Percentiles rank a stretch among this genome's conserved stretches.
Conservation (phyloP, 2,329 filamentous ascomycete species). For the Clarireedia monteithiana region DNA sequence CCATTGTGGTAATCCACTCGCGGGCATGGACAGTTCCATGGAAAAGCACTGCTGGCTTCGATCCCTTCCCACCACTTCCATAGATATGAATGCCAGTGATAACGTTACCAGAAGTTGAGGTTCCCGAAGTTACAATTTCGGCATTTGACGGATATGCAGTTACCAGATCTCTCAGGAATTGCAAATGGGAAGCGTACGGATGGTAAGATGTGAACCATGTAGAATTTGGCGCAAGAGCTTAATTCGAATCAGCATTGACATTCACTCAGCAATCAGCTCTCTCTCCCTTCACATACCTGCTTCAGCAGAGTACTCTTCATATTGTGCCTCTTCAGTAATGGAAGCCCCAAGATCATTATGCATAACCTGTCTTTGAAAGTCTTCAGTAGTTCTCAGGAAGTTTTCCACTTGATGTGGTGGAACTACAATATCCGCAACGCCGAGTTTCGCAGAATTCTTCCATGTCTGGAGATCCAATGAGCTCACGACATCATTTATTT, state of each 20-base stretch:
- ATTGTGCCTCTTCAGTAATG: constrained; percentile 33
- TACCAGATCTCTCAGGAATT: constrained; percentile 40
- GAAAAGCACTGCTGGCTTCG: constrained; percentile 45
- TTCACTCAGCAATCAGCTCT: background rate
- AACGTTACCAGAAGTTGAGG: constrained; percentile 37
- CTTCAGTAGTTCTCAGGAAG: constrained; percentile 31
- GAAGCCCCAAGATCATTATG: constrained; percentile 37
- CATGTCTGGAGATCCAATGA: constrained; percentile 31
- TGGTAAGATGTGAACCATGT: constrained; percentile 49
- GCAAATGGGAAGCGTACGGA: constrained; percentile 42
- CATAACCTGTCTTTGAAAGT: constrained; percentile 31
- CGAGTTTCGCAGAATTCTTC: constrained; percentile 26
- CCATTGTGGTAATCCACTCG: constrained; percentile 50
- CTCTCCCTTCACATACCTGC: constrained; percentile 8
- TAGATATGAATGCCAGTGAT: constrained; percentile 45
- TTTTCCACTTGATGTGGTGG: constrained; percentile 31
- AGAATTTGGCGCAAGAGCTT: constrained; percentile 24
- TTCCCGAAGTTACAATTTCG: constrained; percentile 42
- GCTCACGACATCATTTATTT: constrained; percentile 30
- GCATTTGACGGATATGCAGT: constrained; percentile 38
- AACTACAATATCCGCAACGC: constrained; percentile 35
- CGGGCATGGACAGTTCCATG: constrained; percentile 52
- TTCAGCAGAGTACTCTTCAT: background rate
- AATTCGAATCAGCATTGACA: constrained; percentile 9
- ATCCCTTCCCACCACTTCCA: constrained; percentile 36